These are phyloP conservation scores for Xylaria hypoxylon DNA, from an alignment of 2,329 filamentous ascomycete genomes.

Conservation along the genomic window DNA sequence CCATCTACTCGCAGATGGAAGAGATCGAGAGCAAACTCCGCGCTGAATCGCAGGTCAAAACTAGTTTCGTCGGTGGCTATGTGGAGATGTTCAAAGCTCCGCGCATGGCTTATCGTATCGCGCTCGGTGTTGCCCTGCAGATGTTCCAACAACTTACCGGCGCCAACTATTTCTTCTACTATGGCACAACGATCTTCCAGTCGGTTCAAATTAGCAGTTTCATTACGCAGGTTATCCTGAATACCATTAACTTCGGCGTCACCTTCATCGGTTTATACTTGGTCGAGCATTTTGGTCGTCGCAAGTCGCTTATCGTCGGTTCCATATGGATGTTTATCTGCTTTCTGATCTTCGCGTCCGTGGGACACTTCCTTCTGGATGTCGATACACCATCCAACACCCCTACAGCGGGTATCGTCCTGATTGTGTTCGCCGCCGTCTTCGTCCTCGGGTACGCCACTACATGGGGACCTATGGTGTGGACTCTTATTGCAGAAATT, in stretches of 20 bases:
- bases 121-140: slow-evolving; percentile 70
- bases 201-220: slow-evolving; percentile 68
- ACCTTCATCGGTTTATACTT: slow-evolving; percentile 77
- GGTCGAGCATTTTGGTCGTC: slow-evolving; percentile 75
- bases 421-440: slow-evolving; percentile 72
- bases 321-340: slow-evolving; percentile 70
- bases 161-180: slow-evolving; percentile 76
- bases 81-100: slow-evolving; percentile 73
- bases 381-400: slow-evolving; percentile 51
- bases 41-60: slow-evolving; percentile 55
- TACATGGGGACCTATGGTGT: slow-evolving; percentile 74
- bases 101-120: slow-evolving; percentile 71
- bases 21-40: slow-evolving; percentile 66
- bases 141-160: slow-evolving; percentile 76
- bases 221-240: slow-evolving; percentile 75
- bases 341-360: slow-evolving; percentile 68
- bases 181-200: slow-evolving; percentile 64
- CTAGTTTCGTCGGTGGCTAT: slow-evolving; percentile 44
- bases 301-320: slow-evolving; percentile 71
- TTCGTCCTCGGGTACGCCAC: slow-evolving; percentile 75
- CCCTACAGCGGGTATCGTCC: slow-evolving; percentile 63
- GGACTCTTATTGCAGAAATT: slow-evolving; percentile 63
- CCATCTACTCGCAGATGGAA: slow-evolving; percentile 41
- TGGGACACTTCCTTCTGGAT: slow-evolving; percentile 63
- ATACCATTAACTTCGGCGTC: slow-evolving; percentile 73